A percentile compares a stretch with the other conserved stretches of the same genome.
These are phyloP conservation scores for Termitomyces sp. DNA, from an alignment of 768 basidiomycete genomes.

Conservation along the genomic window DNA sequence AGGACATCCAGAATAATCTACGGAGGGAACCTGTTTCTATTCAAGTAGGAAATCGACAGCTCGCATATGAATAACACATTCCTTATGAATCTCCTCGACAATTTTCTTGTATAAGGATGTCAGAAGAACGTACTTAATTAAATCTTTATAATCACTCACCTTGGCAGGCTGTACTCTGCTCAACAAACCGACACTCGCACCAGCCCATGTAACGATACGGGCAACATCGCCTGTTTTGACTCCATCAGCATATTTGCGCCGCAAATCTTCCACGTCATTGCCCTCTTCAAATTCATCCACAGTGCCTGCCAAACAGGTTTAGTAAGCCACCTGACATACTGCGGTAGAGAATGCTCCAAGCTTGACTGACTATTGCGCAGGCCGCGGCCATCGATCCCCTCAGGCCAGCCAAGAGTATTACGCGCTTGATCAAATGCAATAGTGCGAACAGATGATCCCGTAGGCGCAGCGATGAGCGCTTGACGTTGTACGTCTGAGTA, in stretches of 20 bases:
- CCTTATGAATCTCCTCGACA: conserved; percentile 44
- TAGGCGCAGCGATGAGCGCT: conserved; percentile 42
- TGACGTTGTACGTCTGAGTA: conserved; percentile 50
- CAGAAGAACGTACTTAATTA: background rate
- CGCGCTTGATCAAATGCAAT: conserved; percentile 60
- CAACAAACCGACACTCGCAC: conserved; percentile 57
- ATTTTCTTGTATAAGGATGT: conserved; percentile 35
- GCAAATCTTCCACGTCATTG: conserved; percentile 34
- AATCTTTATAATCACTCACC: conserved; percentile 16
- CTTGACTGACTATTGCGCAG: conserved; percentile 41
- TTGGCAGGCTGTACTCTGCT: conserved; percentile 32
- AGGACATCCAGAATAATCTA: background rate
- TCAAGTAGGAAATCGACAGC: conserved; percentile 16
- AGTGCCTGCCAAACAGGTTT: conserved; percentile 28
- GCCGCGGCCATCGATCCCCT: conserved; percentile 56
- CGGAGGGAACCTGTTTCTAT: background rate
- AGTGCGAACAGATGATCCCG: conserved; percentile 44
- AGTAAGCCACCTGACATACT: background rate
- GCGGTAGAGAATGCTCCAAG: background rate
- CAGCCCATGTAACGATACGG: conserved; percentile 63
- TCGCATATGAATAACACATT: conserved; percentile 32
- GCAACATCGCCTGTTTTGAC: conserved; percentile 37
- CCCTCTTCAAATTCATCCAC: conserved; percentile 52
- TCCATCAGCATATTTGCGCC: conserved; percentile 40
- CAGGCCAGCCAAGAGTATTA: conserved; percentile 53